A percentile compares a stretch with the other conserved stretches of the same genome.
Conservation (phyloP, 1,284 basidiomycete species). For the Cryptococcus floricola region DNA sequence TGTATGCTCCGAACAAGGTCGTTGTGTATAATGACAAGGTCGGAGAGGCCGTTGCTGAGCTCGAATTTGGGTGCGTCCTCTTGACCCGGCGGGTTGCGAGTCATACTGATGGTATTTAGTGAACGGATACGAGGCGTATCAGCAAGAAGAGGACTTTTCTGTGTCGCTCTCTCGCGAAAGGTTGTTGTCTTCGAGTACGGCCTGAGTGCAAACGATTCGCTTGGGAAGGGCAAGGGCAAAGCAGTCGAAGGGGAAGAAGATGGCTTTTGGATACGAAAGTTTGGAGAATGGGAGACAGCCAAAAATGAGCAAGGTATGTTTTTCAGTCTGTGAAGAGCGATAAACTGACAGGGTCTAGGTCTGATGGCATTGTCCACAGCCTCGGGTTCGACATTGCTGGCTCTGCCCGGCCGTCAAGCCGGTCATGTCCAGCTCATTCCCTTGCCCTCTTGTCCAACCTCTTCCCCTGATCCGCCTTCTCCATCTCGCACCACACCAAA, state of each 20-base stretch:
- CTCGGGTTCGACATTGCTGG: constrained; percentile 71
- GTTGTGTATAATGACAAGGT: constrained; percentile 80
- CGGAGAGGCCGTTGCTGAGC: constrained; percentile 72
- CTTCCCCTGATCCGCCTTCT: constrained; percentile 16
- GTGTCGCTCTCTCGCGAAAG: constrained; percentile 72
- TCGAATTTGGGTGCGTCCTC: constrained; percentile 64
- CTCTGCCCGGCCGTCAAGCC: constrained; percentile 78
- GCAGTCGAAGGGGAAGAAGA: constrained; percentile 1
- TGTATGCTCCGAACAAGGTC: constrained; percentile 91
- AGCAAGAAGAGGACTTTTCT: constrained; percentile 74
- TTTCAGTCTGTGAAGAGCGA: neutral
- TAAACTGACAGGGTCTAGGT: constrained; percentile 54
- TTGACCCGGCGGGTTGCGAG: neutral
- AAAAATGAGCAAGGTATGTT: constrained; percentile 76
- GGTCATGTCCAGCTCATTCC: constrained; percentile 89
- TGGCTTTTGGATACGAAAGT: constrained; percentile 53
- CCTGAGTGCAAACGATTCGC: constrained; percentile 29
- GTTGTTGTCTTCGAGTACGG: constrained; percentile 75
- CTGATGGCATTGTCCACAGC: constrained; percentile 76
- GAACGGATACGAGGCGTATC: constrained; percentile 78
- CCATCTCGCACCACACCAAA: constrained; percentile 4
- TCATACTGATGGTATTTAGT: constrained; percentile 42
- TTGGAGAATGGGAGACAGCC: constrained; percentile 82
- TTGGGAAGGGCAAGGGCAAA: constrained; percentile 14
- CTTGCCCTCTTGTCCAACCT: constrained; percentile 68